Conservation (phyloP, 352 stramenopile genomes). For the Phytophthora lateralis region DNA sequence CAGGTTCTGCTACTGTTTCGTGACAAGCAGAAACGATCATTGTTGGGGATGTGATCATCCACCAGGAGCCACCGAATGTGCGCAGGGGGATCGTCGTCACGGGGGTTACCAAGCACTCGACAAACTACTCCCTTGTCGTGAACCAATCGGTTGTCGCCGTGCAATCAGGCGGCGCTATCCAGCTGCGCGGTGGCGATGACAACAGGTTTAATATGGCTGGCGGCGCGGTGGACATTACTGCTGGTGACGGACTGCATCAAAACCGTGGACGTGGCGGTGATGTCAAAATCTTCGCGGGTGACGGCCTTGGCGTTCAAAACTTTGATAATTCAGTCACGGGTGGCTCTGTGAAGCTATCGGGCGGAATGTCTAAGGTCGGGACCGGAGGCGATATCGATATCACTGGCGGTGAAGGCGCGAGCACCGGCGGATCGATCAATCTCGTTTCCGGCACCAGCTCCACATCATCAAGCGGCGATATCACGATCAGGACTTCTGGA, state of each 20-base stretch:
- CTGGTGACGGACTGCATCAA: constrained; percentile 71
- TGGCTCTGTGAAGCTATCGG: constrained; percentile 68
- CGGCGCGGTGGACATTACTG: constrained; percentile 52
- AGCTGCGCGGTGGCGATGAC: constrained; percentile 66
- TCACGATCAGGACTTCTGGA: constrained; percentile 42
- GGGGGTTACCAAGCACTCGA: constrained; percentile 42
- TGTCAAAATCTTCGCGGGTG: constrained; percentile 73
- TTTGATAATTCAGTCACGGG: constrained; percentile 79
- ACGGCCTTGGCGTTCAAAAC: constrained; percentile 66
- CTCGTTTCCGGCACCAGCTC: constrained; percentile 47
- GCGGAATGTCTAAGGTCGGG: constrained; percentile 65
- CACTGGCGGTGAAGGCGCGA: constrained; percentile 43
- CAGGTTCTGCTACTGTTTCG: constrained; percentile 17
- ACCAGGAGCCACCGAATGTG: constrained; percentile 51
- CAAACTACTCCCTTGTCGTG: constrained; percentile 46
- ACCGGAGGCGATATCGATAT: constrained; percentile 67
- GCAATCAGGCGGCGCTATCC: constrained; percentile 55
- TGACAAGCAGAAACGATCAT: constrained; percentile 57
- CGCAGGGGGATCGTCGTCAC: constrained; percentile 40
- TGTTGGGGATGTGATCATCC: constrained; percentile 54
- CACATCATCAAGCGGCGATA: constrained; percentile 53
- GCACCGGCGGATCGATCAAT: constrained; percentile 57
- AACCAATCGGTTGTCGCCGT: constrained; percentile 49
- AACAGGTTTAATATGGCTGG: constrained; percentile 74
- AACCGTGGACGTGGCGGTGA: constrained; percentile 82